Percentiles rank a stretch among this genome's conserved stretches.
Conservation (phyloP, 2,329 filamentous ascomycete genomes). For the Bretziella fagacearum region DNA sequence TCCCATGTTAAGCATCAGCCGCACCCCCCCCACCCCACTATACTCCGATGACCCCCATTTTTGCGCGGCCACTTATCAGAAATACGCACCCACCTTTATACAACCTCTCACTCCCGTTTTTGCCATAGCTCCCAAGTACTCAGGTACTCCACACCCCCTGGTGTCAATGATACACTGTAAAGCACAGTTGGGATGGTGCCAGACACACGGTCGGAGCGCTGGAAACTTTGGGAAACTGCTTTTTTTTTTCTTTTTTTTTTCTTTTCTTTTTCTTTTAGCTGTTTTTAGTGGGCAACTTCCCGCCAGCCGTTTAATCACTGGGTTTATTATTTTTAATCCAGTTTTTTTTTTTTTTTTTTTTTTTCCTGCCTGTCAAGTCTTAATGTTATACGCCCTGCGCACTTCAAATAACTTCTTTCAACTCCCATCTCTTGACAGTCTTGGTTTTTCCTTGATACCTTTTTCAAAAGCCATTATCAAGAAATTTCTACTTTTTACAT, state of each 20-base stretch:
- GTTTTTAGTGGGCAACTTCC: slow-evolving; percentile 6
- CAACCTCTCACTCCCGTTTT: not conserved
- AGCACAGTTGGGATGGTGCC: not conserved
- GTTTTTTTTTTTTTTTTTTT: slow-evolving; percentile 1
- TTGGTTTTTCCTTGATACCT: slow-evolving; percentile 8
- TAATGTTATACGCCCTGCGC: slow-evolving; percentile 2
- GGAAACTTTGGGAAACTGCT: not conserved
- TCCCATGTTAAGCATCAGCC: not conserved
- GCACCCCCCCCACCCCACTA: not conserved
- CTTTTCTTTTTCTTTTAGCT: slow-evolving; percentile 3
- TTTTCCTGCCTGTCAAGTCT: slow-evolving; percentile 8
- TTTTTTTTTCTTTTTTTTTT: slow-evolving; percentile 1
- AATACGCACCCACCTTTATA: not conserved
- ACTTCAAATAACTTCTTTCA: slow-evolving; percentile 11
- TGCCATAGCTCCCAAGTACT: no score
- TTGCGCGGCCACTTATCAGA: not conserved
- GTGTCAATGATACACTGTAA: not conserved
- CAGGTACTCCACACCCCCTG: no score
- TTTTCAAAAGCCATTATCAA: no score
- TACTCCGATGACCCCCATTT: slow-evolving; percentile 3
- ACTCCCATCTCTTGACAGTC: slow-evolving; percentile 8
- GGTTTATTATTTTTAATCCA: not conserved
- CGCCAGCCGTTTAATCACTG: not conserved
- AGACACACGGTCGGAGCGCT: not conserved
- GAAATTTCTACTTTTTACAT: no score